Base-by-base conservation (phyloP, 768 basidiomycete genomes). In the Roridomyces roridus region DNA sequence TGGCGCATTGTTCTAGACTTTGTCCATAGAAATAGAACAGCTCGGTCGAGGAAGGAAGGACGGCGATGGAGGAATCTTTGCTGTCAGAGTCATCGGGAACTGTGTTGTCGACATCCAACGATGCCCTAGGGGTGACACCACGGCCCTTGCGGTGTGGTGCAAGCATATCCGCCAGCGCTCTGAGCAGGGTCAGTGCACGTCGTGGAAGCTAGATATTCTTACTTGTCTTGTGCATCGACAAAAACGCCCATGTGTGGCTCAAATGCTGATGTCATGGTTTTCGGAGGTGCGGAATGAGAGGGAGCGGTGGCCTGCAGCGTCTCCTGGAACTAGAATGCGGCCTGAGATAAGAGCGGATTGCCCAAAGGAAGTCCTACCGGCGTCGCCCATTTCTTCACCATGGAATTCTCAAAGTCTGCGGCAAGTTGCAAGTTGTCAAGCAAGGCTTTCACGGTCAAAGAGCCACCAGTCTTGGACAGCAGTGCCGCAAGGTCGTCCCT, bases 21-120 rank as follows among this genome's bases (percentile, higher is more conserved):
- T 98, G 95, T 0, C 88, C 93, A 68, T 98, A 98, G 74, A 97
- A 94, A 70, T 96, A 97, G 77, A 98, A 99, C 17, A 99, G 75
- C 64, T 98, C 96, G 1, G 96, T 98, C 0, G 96, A 98, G 0
- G 93, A 95, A 0, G 94, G 91, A 8, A 98, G 81, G 1, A 98
- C 92, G 3, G 83, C 75, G n/a, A 82, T 79, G 1, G 84, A 72
- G 0, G 84, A 73, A 24, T 78, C 75, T 23, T 79, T 80, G 12
- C 76, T 78, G 25, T 77, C 73, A 23, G 71, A 71, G 12, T 74
- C 73, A 20, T 75, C 71, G 17, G 82, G 65, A 6, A 70, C 68
- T 31, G 77, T 70, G 35, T 77, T 67, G 1, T 71, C 74, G 28
- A 79, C 75, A 21, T 96, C 93, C 15, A 92, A 70, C 6, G 92